phyloP scores from a whole-genome alignment of 306 rosid genomes.

The Quercus bicolor region DNA sequence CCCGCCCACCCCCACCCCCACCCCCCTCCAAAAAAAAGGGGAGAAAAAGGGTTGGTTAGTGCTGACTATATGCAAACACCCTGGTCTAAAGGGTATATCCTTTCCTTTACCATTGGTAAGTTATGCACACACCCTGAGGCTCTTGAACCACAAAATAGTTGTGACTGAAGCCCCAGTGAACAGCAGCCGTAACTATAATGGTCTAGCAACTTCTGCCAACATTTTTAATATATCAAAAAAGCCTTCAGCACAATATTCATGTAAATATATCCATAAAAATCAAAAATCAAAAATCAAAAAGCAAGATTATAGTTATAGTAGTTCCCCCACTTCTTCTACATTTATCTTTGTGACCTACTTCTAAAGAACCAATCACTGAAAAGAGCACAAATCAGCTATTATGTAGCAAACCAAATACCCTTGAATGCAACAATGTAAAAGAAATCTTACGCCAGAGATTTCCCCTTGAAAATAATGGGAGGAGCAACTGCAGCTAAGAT shows the following conservation, averaged over 20 bases:
- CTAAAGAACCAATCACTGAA: conserved; percentile 11
- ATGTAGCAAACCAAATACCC: conserved; percentile 3
- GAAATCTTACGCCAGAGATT: conserved; percentile 75
- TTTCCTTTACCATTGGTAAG: too few species aligned
- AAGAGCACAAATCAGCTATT: conserved; percentile 2
- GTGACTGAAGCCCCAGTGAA: too few species aligned
- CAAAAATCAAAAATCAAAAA: too few species aligned
- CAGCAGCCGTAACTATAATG: too few species aligned
- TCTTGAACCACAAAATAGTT: neutral
- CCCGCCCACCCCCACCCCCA: neutral
- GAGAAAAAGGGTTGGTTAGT: neutral
- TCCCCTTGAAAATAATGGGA: conserved; percentile 78
- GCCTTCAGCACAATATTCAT: neutral
- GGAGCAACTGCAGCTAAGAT: conserved; percentile 80
- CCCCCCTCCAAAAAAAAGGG: neutral
- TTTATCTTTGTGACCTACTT: conserved; percentile 12
- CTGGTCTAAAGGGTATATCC: neutral
- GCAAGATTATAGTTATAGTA: neutral
- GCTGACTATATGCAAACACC: neutral
- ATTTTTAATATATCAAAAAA: neutral
- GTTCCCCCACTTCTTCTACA: neutral
- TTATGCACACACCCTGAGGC: too few species aligned
- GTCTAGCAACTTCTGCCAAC: neutral
- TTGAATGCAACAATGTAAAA: conserved; percentile 13
- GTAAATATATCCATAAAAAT: neutral